Percentiles rank a stretch among this genome's conserved stretches.
phyloP scores from a whole-genome alignment of 2,329 filamentous ascomycete genomes.

The Plectosphaerella sp. region DNA sequence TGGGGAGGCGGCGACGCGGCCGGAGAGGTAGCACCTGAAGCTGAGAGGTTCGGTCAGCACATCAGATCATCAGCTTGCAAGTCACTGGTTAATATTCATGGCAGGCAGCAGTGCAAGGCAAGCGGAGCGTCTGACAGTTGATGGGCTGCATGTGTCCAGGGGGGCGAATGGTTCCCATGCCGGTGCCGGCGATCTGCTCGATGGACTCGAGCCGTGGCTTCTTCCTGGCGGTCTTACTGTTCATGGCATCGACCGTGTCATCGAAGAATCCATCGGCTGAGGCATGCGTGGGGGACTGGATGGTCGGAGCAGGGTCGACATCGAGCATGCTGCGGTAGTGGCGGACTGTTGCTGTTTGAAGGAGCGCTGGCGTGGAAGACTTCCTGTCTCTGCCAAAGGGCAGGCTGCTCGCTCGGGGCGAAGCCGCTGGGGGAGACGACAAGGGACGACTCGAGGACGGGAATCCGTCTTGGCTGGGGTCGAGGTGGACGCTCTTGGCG shows the following conservation, averaged over 20 bases:
- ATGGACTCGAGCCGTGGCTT: constrained; percentile 2
- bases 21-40: constrained; percentile 39
- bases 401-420: constrained; percentile 28
- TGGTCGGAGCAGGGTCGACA: constrained; percentile 41
- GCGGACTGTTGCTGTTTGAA: constrained; percentile 14
- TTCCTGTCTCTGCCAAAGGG: constrained; percentile 14
- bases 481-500: constrained; percentile 45
- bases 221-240: background rate
- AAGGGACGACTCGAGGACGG: constrained; percentile 7
- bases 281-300: constrained; percentile 37
- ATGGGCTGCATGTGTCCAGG: constrained; percentile 1
- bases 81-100: background rate
- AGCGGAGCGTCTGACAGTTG: constrained; percentile 29
- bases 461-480: constrained; percentile 17
- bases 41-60: constrained; percentile 34
- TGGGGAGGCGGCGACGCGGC: constrained; percentile 2
- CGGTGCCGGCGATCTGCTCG: background rate
- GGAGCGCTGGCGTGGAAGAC: constrained; percentile 2
- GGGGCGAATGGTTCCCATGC: background rate
- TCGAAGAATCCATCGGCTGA: constrained; percentile 43
- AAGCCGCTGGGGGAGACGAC: constrained; percentile 3
- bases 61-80: background rate
- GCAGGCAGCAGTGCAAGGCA: constrained; percentile 8
- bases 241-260: constrained; percentile 8
- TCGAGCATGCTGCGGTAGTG: constrained; percentile 51